A percentile compares a stretch with the other conserved stretches of the same genome.
Evolutionary conservation across 768 basidiomycete species (phyloP).

Genomic region (Phylloporus arenicola): DNA sequence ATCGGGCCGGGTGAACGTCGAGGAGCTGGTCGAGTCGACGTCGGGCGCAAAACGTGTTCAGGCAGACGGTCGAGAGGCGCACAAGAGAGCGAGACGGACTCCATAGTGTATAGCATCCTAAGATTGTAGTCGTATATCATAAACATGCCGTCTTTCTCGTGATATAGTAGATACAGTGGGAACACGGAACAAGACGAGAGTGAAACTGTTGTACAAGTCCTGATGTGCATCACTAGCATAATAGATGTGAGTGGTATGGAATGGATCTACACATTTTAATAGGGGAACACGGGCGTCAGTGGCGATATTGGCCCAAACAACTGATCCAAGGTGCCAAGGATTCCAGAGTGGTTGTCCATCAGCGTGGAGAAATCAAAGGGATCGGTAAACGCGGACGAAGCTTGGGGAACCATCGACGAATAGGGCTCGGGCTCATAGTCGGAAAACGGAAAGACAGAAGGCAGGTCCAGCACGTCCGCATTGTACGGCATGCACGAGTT

Average conservation of each 20-base stretch:
- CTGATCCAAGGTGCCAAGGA: conserved; percentile 25
- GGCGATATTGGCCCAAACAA: conserved; percentile 30
- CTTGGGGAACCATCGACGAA: conserved; percentile 8
- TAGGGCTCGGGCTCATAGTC: conserved; percentile 11
- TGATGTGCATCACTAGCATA: not conserved
- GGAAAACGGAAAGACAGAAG: conserved; percentile 7
- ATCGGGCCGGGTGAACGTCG: conserved; percentile 40
- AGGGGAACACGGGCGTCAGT: conserved; percentile 8
- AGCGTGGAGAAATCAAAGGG: conserved; percentile 19
- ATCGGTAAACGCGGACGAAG: conserved; percentile 29
- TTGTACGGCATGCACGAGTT: conserved; percentile 24
- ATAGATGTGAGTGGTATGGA: not conserved
- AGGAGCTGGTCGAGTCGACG: conserved; percentile 20
- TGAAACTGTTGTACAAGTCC: conserved; percentile 2
- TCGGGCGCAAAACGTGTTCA: conserved; percentile 24
- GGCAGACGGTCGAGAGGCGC: conserved; percentile 11
- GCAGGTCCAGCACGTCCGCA: not conserved
- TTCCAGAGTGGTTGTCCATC: conserved; percentile 1
- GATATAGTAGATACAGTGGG: conserved; percentile 21
- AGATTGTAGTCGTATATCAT: not conserved
- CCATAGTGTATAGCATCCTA: not conserved
- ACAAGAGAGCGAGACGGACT: conserved; percentile 31
- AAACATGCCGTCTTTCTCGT: conserved; percentile 1
- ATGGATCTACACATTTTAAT: conserved; percentile 13
- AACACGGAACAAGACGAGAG: conserved; percentile 4